These are phyloP conservation scores for Microcyclospora tardicrescens DNA, from an alignment of 2,329 filamentous ascomycete genomes.

Conservation along the genomic window DNA sequence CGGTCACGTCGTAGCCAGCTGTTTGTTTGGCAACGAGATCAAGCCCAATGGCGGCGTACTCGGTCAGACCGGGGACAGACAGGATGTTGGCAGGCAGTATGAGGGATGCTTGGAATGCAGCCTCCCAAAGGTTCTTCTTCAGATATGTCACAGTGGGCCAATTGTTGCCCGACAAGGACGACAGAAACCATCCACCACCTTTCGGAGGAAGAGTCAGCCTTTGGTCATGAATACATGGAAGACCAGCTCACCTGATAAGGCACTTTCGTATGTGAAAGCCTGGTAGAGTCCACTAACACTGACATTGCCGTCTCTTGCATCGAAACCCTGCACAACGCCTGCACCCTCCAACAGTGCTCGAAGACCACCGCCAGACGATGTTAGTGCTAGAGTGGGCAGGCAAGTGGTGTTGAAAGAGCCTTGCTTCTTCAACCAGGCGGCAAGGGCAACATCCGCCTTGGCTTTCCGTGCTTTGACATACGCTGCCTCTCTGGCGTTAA, in stretches of 20 bases:
- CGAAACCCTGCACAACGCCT: slow-evolving; percentile 32
- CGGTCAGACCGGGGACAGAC: slow-evolving; percentile 11
- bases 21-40: slow-evolving; percentile 25
- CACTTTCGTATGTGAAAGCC: slow-evolving; percentile 33
- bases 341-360: slow-evolving; percentile 28
- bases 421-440: slow-evolving; percentile 27
- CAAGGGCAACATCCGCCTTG: slow-evolving; percentile 26
- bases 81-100: slow-evolving; percentile 25
- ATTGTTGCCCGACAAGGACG: slow-evolving; percentile 34
- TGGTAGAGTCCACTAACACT: slow-evolving; percentile 33
- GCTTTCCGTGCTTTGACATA: slow-evolving; percentile 28
- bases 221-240: neutral
- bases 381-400: slow-evolving; percentile 31
- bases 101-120: slow-evolving; percentile 26
- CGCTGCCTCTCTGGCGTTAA: slow-evolving; percentile 26
- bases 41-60: slow-evolving; percentile 20
- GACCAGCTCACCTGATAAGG: slow-evolving; percentile 24
- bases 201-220: slow-evolving; percentile 13
- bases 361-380: slow-evolving; percentile 32
- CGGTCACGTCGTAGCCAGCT: slow-evolving; percentile 28
- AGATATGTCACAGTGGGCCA: slow-evolving; percentile 33
- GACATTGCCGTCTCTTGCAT: slow-evolving; percentile 29
- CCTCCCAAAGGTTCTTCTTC: slow-evolving; percentile 28
- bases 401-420: slow-evolving; percentile 23
- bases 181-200: slow-evolving; percentile 35